Evolutionary conservation across 163 green algal species (phyloP), one percentile per base, ranked within the genome.

Genomic region (Smithsoniella earleae): DNA sequence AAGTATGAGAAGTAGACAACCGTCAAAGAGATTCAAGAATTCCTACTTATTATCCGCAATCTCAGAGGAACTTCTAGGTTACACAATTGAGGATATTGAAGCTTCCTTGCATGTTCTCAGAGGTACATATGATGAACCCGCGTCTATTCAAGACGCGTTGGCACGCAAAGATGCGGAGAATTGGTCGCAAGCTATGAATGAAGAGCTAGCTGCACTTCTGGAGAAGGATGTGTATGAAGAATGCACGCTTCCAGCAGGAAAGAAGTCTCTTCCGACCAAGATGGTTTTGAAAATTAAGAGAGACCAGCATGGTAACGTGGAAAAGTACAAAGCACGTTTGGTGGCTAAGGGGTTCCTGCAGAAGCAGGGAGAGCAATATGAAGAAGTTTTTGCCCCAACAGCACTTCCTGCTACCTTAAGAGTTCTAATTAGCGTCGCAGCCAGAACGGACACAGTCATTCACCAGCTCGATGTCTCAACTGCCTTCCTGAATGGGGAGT

Each of bases 261-360:
- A 73, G 4, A 82, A 74, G n/a, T 22, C 74, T 28, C 77, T 87
- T 2, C 77, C 78, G 38, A 33, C 69, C 16, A 86, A 85, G 73
- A 86, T 79, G 78, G 80, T 87, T 0, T 81, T 75, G 63, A 88
- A 83, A 72, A 33, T 84, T 33, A 88, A 86, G 78, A 63, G 76
- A 1, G 77, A 83, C 34, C 27, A 37, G 27, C 25, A n/a, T n/a
- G 58, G 58, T 34, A 36, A 16, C n/a, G 25, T 69, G 18, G 25
- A 40, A 30, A 69, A 38, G 1, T 69, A 65, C 58, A 69, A 69
- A 36, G n/a, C n/a, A n/a, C 58, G 58, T 1, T 31, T 69, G 58
- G 58, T 69, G 3, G 58, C 34, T 4, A 22, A n/a, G 27, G 58
- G 58, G 8, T 40, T 22, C 25, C 5, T 38, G 58, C 58, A 69